Evolutionary conservation across 2,329 filamentous ascomycete species (phyloP).

Genomic region (Aspergillus sp.): DNA sequence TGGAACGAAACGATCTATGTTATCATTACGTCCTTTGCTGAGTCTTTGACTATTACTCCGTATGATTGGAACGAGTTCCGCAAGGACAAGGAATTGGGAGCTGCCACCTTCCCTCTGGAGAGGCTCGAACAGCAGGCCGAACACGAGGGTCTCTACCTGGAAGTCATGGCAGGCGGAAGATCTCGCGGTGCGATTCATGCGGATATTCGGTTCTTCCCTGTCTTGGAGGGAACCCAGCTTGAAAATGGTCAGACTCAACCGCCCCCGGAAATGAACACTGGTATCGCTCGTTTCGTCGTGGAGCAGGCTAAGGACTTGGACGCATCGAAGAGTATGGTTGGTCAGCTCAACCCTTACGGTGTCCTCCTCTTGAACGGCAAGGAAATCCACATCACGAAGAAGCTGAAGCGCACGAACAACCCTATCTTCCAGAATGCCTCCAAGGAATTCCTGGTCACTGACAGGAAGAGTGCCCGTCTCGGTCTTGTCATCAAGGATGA

Average conservation of each 20-base stretch:
- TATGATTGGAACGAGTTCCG: conserved; percentile 95
- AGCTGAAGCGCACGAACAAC: conserved; percentile 95
- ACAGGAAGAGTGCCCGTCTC: conserved; percentile 85
- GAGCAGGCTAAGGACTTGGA: conserved; percentile 97
- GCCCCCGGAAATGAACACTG: conserved; percentile 85
- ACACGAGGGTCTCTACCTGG: conserved; percentile 81
- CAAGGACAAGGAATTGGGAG: conserved; percentile 93
- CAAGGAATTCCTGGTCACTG: conserved; percentile 93
- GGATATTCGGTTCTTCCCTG: conserved; percentile 94
- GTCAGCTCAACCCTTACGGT: conserved; percentile 88
- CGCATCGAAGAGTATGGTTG: conserved; percentile 85
- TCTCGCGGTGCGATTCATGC: conserved; percentile 75
- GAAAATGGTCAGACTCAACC: conserved; percentile 78
- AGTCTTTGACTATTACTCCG: conserved; percentile 79
- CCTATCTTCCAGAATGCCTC: conserved; percentile 92
- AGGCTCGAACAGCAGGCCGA: conserved; percentile 74
- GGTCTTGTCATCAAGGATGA: conserved; percentile 96
- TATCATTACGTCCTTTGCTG: conserved; percentile 87
- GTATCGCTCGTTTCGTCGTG: conserved; percentile 89
- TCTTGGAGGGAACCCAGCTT: conserved; percentile 67
- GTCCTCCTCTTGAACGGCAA: conserved; percentile 87
- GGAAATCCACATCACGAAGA: conserved; percentile 84
- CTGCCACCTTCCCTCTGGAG: conserved; percentile 82
- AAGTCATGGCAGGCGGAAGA: conserved; percentile 82
- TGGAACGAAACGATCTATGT: conserved; percentile 98